phyloP scores from a whole-genome alignment of 2,329 filamentous ascomycete species.

The Geosmithia putterillii region DNA sequence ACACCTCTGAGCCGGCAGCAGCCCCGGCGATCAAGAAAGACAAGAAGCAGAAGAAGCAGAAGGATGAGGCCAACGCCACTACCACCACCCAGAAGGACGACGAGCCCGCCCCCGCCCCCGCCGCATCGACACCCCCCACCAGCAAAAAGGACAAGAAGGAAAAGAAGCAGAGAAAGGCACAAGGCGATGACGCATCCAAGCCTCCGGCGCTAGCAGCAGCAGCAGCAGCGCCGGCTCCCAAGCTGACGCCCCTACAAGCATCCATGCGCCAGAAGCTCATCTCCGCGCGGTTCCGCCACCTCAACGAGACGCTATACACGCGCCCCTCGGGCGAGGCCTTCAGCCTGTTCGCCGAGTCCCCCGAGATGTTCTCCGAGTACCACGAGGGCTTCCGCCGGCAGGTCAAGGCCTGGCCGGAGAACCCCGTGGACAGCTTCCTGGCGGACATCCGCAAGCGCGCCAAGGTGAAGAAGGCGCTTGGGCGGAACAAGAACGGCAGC shows the following conservation, averaged over 20 bases:
- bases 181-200: too few species aligned
- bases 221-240: slow-evolving; percentile 23
- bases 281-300: slow-evolving; percentile 89
- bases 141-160: slow-evolving; percentile 19
- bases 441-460: slow-evolving; percentile 56
- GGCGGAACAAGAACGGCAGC: slow-evolving; percentile 9
- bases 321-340: slow-evolving; percentile 77
- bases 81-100: slow-evolving; percentile 19
- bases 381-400: slow-evolving; percentile 93
- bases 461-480: slow-evolving; percentile 28
- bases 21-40: slow-evolving; percentile 4
- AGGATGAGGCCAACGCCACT: slow-evolving; percentile 12
- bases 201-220: slow-evolving; percentile 4
- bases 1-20: not conserved
- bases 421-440: slow-evolving; percentile 86
- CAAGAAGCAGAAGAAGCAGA: slow-evolving; percentile 15
- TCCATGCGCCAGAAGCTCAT: slow-evolving; percentile 92
- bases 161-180: slow-evolving; percentile 14
- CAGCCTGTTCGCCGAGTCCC: slow-evolving; percentile 67
- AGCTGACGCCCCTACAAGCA: slow-evolving; percentile 83
- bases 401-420: slow-evolving; percentile 91
- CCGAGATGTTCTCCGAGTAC: slow-evolving; percentile 92
- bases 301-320: slow-evolving; percentile 95
- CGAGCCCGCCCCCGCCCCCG: slow-evolving; percentile 10
- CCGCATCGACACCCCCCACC: too few species aligned